These are phyloP conservation scores for Camillea tinctor DNA, from an alignment of 2,329 filamentous ascomycete genomes.

Conservation along the genomic window DNA sequence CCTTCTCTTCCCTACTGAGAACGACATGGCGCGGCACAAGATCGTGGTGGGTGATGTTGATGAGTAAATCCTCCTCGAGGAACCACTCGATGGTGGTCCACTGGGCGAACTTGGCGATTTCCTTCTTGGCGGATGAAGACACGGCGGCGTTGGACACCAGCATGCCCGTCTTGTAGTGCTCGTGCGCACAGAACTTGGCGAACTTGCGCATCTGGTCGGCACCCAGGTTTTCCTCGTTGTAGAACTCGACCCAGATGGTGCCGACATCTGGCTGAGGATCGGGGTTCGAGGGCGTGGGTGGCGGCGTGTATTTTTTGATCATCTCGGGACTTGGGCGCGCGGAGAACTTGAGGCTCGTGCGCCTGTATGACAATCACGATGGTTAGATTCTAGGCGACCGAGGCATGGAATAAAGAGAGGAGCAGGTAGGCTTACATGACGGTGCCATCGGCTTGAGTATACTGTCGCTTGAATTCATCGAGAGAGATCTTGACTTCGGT, in stretches of 20 bases:
- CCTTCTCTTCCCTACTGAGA: conserved; percentile 87
- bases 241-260: conserved; percentile 92
- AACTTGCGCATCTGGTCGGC: conserved; percentile 92
- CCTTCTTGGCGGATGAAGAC: conserved; percentile 83
- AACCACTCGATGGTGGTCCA: conserved; percentile 89
- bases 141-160: conserved; percentile 82
- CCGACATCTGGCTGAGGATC: conserved; percentile 74
- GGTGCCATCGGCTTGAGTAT: conserved; percentile 68
- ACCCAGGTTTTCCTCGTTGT: conserved; percentile 72
- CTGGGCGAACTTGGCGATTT: conserved; percentile 73
- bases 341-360: conserved; percentile 81
- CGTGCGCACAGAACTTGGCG: conserved; percentile 74
- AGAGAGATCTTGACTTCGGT: conserved; percentile 85
- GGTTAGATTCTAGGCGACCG: background rate
- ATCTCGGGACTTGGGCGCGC: conserved; percentile 81
- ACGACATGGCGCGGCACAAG: conserved; percentile 92
- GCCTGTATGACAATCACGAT: conserved; percentile 50
- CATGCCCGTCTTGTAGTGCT: conserved; percentile 86
- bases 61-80: conserved; percentile 89
- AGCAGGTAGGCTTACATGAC: conserved; percentile 61
- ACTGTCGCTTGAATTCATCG: conserved; percentile 74
- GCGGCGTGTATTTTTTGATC: conserved; percentile 78
- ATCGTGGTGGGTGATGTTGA: conserved; percentile 98
- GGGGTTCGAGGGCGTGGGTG: conserved; percentile 66
- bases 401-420: background rate